phyloP scores from a whole-genome alignment of 129 eudicot species.

The Gnaphalium uliginosum region DNA sequence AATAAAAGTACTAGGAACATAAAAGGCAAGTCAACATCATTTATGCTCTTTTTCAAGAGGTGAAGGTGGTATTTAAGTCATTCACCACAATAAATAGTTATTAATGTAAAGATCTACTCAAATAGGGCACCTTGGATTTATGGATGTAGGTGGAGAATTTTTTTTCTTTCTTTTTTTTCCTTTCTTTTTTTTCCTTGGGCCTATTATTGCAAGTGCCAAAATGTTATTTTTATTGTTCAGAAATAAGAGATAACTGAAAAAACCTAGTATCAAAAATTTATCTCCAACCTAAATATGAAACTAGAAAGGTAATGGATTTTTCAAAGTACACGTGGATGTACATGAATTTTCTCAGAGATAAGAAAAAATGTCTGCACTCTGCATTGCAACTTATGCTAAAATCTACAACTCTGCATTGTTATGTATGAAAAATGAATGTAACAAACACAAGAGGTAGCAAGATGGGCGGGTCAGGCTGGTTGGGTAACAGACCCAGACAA shows the following conservation, averaged over 20 bases:
- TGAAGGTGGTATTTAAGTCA: background rate
- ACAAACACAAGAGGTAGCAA: background rate
- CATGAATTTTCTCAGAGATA: too few species aligned
- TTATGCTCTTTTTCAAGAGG: background rate
- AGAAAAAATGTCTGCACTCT: too few species aligned
- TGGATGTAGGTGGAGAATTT: background rate
- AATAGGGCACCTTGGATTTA: background rate
- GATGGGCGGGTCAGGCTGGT: background rate
- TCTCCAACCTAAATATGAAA: background rate
- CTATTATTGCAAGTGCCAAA: background rate
- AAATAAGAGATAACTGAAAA: background rate
- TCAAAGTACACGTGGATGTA: background rate
- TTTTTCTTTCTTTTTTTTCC: background rate
- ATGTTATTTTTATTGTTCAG: background rate
- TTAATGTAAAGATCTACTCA: background rate
- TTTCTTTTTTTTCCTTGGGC: background rate
- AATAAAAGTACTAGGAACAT: background rate
- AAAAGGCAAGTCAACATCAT: background rate
- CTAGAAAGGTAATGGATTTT: slow-evolving; percentile 1
- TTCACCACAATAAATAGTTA: background rate
- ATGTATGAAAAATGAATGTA: background rate
- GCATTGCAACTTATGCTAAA: background rate
- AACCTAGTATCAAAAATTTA: background rate
- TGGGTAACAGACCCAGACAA: background rate
- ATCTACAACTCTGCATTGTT: background rate